A percentile compares a stretch with the other conserved stretches of the same genome.
Evolutionary conservation across 148 eudicot genomes (phyloP).

Genomic region (Amaranthus palmeri): DNA sequence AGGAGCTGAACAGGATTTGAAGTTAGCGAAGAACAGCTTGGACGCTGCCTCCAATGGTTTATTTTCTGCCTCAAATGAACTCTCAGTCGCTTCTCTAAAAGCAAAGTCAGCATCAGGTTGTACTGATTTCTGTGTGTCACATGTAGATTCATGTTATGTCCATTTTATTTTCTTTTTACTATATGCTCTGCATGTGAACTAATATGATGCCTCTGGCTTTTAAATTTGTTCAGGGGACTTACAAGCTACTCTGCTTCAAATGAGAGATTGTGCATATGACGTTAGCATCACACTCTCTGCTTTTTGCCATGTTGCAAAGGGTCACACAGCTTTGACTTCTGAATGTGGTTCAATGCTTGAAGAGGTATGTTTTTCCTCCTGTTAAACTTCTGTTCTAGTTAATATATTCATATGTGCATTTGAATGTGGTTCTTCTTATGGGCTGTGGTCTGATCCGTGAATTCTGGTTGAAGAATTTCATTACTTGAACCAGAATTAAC

Average conservation of each 20-base stretch:
- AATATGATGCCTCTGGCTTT: constrained; percentile 11
- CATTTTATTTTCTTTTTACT: not conserved
- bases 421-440: not conserved
- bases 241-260: constrained; percentile 78
- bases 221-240: constrained; percentile 61
- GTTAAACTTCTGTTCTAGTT: not conserved
- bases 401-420: not conserved
- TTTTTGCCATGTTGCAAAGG: constrained; percentile 51
- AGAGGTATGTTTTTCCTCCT: constrained; percentile 49
- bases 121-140: not conserved
- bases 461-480: not conserved
- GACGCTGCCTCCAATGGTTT: constrained; percentile 80
- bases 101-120: constrained; percentile 89
- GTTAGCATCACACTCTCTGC: constrained; percentile 67
- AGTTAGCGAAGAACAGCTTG: constrained; percentile 66
- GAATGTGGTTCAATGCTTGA: constrained; percentile 98
- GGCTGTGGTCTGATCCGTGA: not conserved
- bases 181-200: constrained; percentile 2
- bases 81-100: constrained; percentile 62
- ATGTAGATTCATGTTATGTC: not conserved
- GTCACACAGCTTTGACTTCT: constrained; percentile 87
- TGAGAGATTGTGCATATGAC: constrained; percentile 91
- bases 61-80: constrained; percentile 72
- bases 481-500: too few species aligned
- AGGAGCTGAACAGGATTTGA: constrained; percentile 93